Percentiles rank a stretch among this genome's conserved stretches.
Conservation (phyloP, 176 grass and related monocot genomes). For the Carex littledalei region DNA sequence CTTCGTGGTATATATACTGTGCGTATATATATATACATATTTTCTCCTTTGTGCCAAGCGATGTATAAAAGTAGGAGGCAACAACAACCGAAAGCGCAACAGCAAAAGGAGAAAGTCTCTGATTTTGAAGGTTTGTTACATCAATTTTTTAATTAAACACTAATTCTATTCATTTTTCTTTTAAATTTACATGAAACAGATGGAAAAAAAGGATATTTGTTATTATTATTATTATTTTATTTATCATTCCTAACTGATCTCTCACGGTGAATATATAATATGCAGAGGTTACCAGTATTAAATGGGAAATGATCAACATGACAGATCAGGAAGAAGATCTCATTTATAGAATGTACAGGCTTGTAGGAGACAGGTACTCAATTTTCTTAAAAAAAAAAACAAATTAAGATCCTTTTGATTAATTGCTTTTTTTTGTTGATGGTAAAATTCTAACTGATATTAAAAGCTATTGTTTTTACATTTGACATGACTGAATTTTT, state of each 20-base stretch:
- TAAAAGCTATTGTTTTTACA: neutral
- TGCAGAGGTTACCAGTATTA: slow-evolving; percentile 31
- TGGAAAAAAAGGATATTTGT: no score
- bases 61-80: slow-evolving; percentile 11
- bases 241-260: neutral
- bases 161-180: neutral
- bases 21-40: neutral
- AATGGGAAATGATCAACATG: slow-evolving; percentile 37
- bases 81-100: neutral
- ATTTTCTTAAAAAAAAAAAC: neutral
- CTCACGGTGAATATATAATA: neutral
- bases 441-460: no score
- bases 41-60: neutral
- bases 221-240: neutral
- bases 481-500: neutral
- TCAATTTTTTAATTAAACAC: neutral
- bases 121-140: slow-evolving; percentile 7
- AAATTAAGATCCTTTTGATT: neutral
- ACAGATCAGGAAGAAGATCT: slow-evolving; percentile 41
- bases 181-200: no score
- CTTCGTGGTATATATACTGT: neutral
- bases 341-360: slow-evolving; percentile 37
- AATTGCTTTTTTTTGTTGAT: no score
- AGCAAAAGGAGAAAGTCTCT: neutral
- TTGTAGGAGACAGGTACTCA: slow-evolving; percentile 36